Percentiles rank a stretch among this genome's conserved stretches.
Evolutionary conservation across 2,329 filamentous ascomycete species (phyloP).

Genomic region (Onygenales sp.): DNA sequence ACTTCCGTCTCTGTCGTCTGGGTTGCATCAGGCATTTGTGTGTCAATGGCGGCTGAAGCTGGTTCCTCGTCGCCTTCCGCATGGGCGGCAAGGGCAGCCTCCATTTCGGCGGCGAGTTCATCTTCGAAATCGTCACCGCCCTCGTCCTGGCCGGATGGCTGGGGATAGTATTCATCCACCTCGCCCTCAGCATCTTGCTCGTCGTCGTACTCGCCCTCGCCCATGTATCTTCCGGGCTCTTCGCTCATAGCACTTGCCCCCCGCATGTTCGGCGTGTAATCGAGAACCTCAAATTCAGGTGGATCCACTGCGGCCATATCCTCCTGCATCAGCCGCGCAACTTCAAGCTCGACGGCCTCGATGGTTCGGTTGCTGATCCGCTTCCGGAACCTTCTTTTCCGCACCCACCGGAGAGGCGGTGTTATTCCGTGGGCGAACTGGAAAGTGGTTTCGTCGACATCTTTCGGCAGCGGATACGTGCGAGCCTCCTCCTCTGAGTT

Average conservation of each 20-base stretch:
- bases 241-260: conserved; percentile 33
- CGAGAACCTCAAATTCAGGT: conserved; percentile 56
- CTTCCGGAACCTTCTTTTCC: conserved; percentile 74
- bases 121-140: conserved; percentile 31
- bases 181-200: conserved; percentile 43
- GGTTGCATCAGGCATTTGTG: neutral
- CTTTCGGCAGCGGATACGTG: conserved; percentile 57
- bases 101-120: conserved; percentile 34
- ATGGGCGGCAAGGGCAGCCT: conserved; percentile 31
- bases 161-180: conserved; percentile 31
- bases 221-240: conserved; percentile 24
- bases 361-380: conserved; percentile 74
- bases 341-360: conserved; percentile 71
- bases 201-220: conserved; percentile 39
- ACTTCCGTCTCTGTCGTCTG: conserved; percentile 5
- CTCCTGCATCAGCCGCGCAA: conserved; percentile 61
- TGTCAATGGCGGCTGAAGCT: conserved; percentile 15
- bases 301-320: conserved; percentile 52
- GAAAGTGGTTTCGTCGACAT: conserved; percentile 56
- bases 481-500: conserved; percentile 56
- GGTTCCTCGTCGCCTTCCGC: conserved; percentile 20
- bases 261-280: conserved; percentile 40
- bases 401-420: conserved; percentile 76
- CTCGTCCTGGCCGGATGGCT: conserved; percentile 25
- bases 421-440: conserved; percentile 81